A percentile compares a stretch with the other conserved stretches of the same genome.
These are phyloP conservation scores for Lagenidium sp. DNA, from an alignment of 352 stramenopile species.

Conservation along the genomic window DNA sequence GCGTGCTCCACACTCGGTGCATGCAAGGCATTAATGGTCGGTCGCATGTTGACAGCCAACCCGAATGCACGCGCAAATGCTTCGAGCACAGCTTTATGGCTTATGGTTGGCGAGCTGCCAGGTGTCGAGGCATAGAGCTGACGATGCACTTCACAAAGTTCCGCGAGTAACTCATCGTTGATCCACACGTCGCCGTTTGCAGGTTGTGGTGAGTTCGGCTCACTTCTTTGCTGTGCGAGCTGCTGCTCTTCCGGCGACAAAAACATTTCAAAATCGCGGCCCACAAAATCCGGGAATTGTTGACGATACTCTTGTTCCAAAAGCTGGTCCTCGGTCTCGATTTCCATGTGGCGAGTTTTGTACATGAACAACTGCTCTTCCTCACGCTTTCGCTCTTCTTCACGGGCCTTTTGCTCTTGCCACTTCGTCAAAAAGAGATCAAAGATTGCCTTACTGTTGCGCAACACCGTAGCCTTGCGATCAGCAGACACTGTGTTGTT, in stretches of 20 bases:
- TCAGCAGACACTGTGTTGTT: constrained; percentile 17
- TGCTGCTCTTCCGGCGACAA: constrained; percentile 29
- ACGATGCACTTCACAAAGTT: constrained; percentile 58
- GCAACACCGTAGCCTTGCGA: constrained; percentile 10
- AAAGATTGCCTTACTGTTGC: constrained; percentile 66
- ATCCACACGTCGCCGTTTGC: constrained; percentile 38
- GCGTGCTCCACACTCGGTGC: constrained; percentile 34
- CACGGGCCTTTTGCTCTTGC: constrained; percentile 72
- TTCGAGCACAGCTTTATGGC: constrained; percentile 35
- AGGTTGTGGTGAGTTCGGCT: too few species aligned
- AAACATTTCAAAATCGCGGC: constrained; percentile 58
- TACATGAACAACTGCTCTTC: constrained; percentile 82
- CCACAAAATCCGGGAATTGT: constrained; percentile 91
- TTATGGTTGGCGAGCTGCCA: neutral
- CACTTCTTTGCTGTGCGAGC: neutral
- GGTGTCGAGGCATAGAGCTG: constrained; percentile 43
- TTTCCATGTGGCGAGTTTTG: constrained; percentile 71
- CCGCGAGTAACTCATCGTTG: constrained; percentile 63
- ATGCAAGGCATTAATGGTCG: constrained; percentile 48
- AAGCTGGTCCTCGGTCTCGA: constrained; percentile 77
- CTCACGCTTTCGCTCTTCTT: constrained; percentile 62
- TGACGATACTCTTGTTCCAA: constrained; percentile 85
- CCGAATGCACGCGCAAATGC: constrained; percentile 66
- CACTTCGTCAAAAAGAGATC: constrained; percentile 79
- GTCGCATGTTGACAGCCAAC: constrained; percentile 54